phyloP scores from a whole-genome alignment of 2,329 filamentous ascomycete genomes.

The Colletotrichum truncatum region DNA sequence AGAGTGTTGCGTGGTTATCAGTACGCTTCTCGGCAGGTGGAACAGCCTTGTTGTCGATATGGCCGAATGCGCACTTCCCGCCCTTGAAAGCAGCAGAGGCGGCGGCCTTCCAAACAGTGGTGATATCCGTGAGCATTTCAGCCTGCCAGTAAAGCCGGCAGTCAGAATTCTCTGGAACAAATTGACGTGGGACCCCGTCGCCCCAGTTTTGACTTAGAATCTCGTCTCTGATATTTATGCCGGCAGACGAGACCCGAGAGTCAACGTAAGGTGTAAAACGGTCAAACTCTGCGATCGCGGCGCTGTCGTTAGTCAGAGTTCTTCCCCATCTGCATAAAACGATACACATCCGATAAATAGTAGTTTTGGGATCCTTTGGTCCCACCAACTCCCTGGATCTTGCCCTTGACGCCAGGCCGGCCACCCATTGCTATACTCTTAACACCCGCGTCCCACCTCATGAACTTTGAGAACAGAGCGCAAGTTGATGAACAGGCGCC shows the following conservation, averaged over 20 bases:
- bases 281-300: conserved; percentile 33
- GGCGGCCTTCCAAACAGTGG: conserved; percentile 56
- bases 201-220: conserved; percentile 45
- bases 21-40: neutral
- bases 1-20: neutral
- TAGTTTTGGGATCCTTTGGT: conserved; percentile 55
- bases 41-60: neutral
- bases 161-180: conserved; percentile 55
- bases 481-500: conserved; percentile 69
- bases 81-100: conserved; percentile 50
- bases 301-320: conserved; percentile 39
- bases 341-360: conserved; percentile 39
- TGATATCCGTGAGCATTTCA: conserved; percentile 55
- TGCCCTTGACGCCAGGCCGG: conserved; percentile 41
- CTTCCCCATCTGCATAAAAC: conserved; percentile 33
- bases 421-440: conserved; percentile 16
- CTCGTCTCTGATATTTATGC: conserved; percentile 49
- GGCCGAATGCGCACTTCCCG: conserved; percentile 43
- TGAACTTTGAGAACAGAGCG: conserved; percentile 38
- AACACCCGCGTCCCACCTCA: conserved; percentile 7
- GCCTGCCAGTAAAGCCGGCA: conserved; percentile 61
- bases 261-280: conserved; percentile 42
- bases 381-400: conserved; percentile 52
- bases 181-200: conserved; percentile 56
- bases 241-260: conserved; percentile 41